Percentiles rank a stretch among this genome's conserved stretches.
Evolutionary conservation across 2,329 filamentous ascomycete genomes (phyloP).

Genomic region (Hypoxylon sp.): DNA sequence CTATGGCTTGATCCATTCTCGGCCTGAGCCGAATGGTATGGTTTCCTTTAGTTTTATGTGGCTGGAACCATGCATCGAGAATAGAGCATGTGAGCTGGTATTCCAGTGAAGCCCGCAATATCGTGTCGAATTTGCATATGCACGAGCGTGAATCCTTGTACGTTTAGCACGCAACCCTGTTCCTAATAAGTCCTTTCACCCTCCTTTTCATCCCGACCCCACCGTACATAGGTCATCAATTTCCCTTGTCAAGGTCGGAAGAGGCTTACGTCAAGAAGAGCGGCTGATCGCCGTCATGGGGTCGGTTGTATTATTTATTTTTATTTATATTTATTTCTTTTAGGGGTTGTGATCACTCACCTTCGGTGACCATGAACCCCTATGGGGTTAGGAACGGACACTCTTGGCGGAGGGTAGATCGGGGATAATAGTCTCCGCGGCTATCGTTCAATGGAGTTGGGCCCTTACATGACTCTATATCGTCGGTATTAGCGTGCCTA

Average conservation of each 20-base stretch:
- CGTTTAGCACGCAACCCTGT: slow-evolving; percentile 16
- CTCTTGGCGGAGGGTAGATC: slow-evolving; percentile 35
- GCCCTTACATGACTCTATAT: slow-evolving; percentile 39
- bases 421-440: slow-evolving; percentile 33
- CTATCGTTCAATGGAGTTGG: slow-evolving; percentile 39
- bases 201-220: slow-evolving; percentile 32
- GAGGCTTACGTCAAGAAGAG: slow-evolving; percentile 43
- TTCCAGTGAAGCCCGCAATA: slow-evolving; percentile 25
- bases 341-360: slow-evolving; percentile 18
- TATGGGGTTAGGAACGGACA: slow-evolving; percentile 14
- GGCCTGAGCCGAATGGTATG: slow-evolving; percentile 51
- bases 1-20: slow-evolving; percentile 49
- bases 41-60: slow-evolving; percentile 38
- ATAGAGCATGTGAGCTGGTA: slow-evolving; percentile 42
- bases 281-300: slow-evolving; percentile 43
- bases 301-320: slow-evolving; percentile 24
- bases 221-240: slow-evolving; percentile 39
- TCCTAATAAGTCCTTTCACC: slow-evolving; percentile 8
- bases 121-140: slow-evolving; percentile 31
- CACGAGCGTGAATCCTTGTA: slow-evolving; percentile 35
- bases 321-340: slow-evolving; percentile 22
- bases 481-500: slow-evolving; percentile 23
- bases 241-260: slow-evolving; percentile 41
- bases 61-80: slow-evolving; percentile 44
- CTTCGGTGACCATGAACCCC: slow-evolving; percentile 3